Conservation (phyloP, 306 rosid genomes). For the Dryas alaskensis region DNA sequence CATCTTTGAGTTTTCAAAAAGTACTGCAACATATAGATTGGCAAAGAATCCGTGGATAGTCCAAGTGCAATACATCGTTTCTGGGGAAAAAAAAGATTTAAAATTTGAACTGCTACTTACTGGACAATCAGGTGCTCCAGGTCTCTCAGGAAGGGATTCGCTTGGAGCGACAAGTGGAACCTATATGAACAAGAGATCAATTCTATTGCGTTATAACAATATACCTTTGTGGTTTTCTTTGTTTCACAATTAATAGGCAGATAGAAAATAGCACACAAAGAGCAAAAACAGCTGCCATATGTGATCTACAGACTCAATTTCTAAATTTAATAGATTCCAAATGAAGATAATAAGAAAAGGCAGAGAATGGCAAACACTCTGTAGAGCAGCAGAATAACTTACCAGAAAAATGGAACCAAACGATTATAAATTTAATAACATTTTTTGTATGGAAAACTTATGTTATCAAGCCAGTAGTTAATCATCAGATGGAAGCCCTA, state of each 20-base stretch:
- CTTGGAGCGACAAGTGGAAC: slow-evolving; percentile 57
- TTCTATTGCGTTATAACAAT: background rate
- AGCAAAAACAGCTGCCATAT: background rate
- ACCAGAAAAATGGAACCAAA: background rate
- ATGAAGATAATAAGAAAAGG: background rate
- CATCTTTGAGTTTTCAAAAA: slow-evolving; percentile 91
- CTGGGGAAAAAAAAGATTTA: background rate
- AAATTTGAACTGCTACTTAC: slow-evolving; percentile 49
- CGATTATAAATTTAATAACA: background rate
- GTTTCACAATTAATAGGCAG: background rate
- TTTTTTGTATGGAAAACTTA: background rate
- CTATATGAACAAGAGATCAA: slow-evolving; percentile 42
- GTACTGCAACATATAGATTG: slow-evolving; percentile 49
- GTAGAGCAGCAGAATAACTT: background rate
- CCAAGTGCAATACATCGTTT: slow-evolving; percentile 24
- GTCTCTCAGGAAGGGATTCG: slow-evolving; percentile 86
- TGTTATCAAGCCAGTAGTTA: background rate
- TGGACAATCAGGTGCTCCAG: slow-evolving; percentile 88
- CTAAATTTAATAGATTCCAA: background rate
- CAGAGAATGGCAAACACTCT: background rate
- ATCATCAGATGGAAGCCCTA: background rate
- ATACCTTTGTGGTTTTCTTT: background rate
- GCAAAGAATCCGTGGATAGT: slow-evolving; percentile 24
- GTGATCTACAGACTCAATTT: background rate
- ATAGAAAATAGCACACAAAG: background rate